Conservation (phyloP, 305 asterid species). For the Rubia tinctorum region DNA sequence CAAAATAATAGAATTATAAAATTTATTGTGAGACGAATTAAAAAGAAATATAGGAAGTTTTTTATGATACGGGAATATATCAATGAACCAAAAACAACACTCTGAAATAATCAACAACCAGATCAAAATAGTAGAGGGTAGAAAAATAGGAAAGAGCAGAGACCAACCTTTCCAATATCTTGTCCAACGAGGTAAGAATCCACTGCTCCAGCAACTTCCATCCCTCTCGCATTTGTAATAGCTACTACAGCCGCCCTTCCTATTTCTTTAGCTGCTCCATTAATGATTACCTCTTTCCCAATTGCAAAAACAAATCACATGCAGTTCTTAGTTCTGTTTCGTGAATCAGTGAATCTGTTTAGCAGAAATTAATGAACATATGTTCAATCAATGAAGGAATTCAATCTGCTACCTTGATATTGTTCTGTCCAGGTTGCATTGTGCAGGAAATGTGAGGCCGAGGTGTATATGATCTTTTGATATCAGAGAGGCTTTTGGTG, state of each 20-base stretch:
- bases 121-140: too few species aligned
- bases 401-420: conserved; percentile 43
- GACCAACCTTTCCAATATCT: conserved; percentile 71
- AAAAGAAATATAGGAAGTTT: too few species aligned
- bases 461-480: not conserved
- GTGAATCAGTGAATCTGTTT: not conserved
- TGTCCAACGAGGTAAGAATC: conserved; percentile 69
- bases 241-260: conserved; percentile 90
- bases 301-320: not conserved
- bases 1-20: too few species aligned
- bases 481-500: conserved; percentile 13
- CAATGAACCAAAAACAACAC: too few species aligned
- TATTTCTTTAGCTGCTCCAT: conserved; percentile 89
- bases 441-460: conserved; percentile 38
- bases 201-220: conserved; percentile 85
- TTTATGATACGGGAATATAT: too few species aligned
- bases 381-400: not conserved
- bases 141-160: too few species aligned
- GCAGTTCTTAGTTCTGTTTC: conserved; percentile 12
- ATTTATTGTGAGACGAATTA: too few species aligned
- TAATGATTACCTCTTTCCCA: conserved; percentile 58
- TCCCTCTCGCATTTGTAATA: conserved; percentile 78
- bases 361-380: not conserved
- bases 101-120: too few species aligned
- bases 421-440: conserved; percentile 49